Evolutionary conservation across 805 yeast species (phyloP).

Genomic region (Starmerella ratchasimensis): DNA sequence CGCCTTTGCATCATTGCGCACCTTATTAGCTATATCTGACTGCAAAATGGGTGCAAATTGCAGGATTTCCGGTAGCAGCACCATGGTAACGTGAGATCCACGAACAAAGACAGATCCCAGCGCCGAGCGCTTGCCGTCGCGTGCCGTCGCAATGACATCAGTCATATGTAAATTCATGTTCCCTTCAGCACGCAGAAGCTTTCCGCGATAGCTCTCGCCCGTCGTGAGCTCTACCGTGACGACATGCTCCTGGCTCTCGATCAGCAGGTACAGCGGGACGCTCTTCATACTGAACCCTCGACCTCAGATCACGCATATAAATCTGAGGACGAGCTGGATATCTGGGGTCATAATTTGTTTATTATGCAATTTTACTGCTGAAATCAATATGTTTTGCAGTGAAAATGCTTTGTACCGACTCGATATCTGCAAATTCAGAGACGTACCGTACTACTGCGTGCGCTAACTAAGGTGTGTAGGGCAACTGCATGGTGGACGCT

Average conservation of each 20-base stretch:
- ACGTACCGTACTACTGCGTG: no score
- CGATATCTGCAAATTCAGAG: no score
- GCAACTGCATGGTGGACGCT: no score
- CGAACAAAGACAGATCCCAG: slow-evolving; percentile 78
- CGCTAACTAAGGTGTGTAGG: no score
- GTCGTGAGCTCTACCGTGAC: slow-evolving; percentile 70
- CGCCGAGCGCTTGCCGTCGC: slow-evolving; percentile 61
- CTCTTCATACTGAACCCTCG: slow-evolving; percentile 31
- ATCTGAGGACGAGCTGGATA: no score
- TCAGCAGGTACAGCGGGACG: slow-evolving; percentile 72
- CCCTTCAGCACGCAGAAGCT: slow-evolving; percentile 69
- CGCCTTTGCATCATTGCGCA: not conserved
- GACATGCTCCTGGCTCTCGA: slow-evolving; percentile 80
- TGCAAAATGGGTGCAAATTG: slow-evolving; percentile 79
- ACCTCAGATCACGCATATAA: no score
- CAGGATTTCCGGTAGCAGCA: slow-evolving; percentile 78
- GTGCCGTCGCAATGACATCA: slow-evolving; percentile 66
- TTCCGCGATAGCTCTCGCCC: slow-evolving; percentile 83
- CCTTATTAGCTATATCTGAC: slow-evolving; percentile 19
- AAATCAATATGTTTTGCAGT: no score
- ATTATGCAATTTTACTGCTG: no score
- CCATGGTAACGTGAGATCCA: slow-evolving; percentile 77
- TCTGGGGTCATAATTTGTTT: no score
- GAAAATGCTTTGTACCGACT: no score
- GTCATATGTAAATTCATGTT: slow-evolving; percentile 82